Base-by-base conservation (phyloP, 129 eudicot species). In the Apium graveolens region DNA sequence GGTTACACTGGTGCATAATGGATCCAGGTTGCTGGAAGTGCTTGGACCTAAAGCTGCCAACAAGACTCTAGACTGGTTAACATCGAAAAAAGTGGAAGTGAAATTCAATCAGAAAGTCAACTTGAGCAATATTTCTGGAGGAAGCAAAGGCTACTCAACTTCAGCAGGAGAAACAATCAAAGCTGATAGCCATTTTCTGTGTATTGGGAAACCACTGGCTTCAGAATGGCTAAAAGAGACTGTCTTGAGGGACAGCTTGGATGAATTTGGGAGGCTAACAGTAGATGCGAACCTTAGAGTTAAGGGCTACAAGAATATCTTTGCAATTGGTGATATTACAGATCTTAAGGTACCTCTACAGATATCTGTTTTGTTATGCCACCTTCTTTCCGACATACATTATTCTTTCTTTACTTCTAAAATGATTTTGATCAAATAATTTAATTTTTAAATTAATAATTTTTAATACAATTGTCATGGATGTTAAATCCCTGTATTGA, bases 281-380 rank as follows among this genome's bases (percentile, higher is more conserved):
- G 97, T 92, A 26, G 97, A 92, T 84, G 84, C 73, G 68, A 74
- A 92, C 79, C 29, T 92, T 74, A 84, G 96, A 87, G 83, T 92
- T 27, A 87, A 83, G 85, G 91, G 93, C 11, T 74, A 43, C 75
- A 88, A 79, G 46, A 92, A 92, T 78, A 73, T 88, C 42, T 92
- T 92, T 78, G 93, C 97, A 11, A 75, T 92, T 53, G 97, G 97
- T 74, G 98, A 93, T 82, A 90, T 93, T 34, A 87, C 96, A 27
- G 95, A 93, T 82, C 70, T 93, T 29, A 89, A 86, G 96, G 97
- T 88, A 70, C 32, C 51, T 41, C 39, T 16, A 2, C 45, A 39
- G 69, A 44, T 75, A 53, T 65, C n/a, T 44, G 9, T 32, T 11
- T 7, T n/a, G 26, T 74, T 71, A 35, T 32, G 38, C 55, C 24